phyloP scores from a whole-genome alignment of 148 eudicot genomes.

The Dysphania ambrosioides region DNA sequence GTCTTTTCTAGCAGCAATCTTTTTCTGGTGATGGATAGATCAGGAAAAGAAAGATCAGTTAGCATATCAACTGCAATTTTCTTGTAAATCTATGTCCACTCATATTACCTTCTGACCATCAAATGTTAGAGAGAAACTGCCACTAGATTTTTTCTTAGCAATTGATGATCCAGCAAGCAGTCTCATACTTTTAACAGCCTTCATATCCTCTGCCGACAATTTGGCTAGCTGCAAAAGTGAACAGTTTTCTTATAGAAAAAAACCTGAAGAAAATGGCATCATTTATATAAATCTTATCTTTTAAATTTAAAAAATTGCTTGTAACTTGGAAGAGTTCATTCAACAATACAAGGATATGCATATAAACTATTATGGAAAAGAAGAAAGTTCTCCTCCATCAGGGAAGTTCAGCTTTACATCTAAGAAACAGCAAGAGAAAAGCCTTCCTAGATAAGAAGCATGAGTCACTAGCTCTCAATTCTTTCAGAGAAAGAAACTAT shows the following conservation, averaged over 20 bases:
- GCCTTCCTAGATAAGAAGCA: background rate
- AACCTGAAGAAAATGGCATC: background rate
- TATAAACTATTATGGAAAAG: background rate
- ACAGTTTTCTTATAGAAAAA: background rate
- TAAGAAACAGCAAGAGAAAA: background rate
- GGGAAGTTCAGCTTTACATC: background rate
- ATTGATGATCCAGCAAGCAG: constrained; percentile 60
- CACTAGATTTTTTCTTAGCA: constrained; percentile 44
- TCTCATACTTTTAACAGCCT: constrained; percentile 77
- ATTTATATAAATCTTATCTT: background rate
- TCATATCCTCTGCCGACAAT: constrained; percentile 69
- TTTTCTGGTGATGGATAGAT: constrained; percentile 47
- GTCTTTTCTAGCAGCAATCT: constrained; percentile 80
- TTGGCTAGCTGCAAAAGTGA: constrained; percentile 64
- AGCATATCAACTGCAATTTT: background rate
- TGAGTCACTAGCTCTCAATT: constrained; percentile 5
- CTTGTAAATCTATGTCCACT: constrained; percentile 4
- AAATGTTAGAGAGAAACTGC: constrained; percentile 84
- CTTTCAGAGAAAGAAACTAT: background rate
- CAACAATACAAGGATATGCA: background rate
- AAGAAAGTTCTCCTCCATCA: background rate
- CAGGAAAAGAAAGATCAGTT: constrained; percentile 8
- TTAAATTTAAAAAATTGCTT: too few relatives aligned
- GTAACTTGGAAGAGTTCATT: background rate
- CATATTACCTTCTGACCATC: constrained; percentile 72